Base-by-base conservation (phyloP, 2,329 filamentous ascomycete species). In the Nemania diffusa region DNA sequence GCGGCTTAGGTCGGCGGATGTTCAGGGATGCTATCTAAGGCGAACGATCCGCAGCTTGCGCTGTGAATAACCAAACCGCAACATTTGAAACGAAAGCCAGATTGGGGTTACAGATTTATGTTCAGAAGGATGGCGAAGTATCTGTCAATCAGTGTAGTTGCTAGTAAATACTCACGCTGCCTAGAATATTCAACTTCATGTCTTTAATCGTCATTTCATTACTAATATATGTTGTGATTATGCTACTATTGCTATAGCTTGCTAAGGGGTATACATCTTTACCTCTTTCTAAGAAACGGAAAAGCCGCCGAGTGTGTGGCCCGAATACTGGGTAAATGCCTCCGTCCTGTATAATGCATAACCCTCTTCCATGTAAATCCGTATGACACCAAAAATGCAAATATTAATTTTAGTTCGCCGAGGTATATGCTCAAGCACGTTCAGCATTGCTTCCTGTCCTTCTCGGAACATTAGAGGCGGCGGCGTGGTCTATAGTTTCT, bases 391-490 rank as follows among this genome's bases (percentile, higher is more conserved):
- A 32, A 8, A 56, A 24, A 64, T 67, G 58, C 57, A 57, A 42
- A n/a, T 26, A 51, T 40, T 34, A 24, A 46, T 56, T 55, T 51
- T 46, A 26, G 7, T 59, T 42, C 1, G 15, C 15, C 5, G 3
- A 40, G 32, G n/a, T n/a, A n/a, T 2, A 37, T 6, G 3, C 24
- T 62, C 61, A 75, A 42, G 67, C 69, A 61, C 71, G 69, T 46
- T 77, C 67, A n/a, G 57, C 55, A 20, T 72, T 76, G 60, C 71
- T 73, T 42, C 75, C 73, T 64, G 73, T 75, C 64, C 8, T 63
- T 22, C 69, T 76, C 2, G 81, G 80, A 6, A 73, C 77, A 55
- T 74, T 80, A 1, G 78, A 78, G 65, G 77, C 68, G 15, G 78
- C 78, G 4, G 79, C 79, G 22, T 76, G 69, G 53, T 81, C 74